Evolutionary conservation across 2,329 filamentous ascomycete species (phyloP).

Genomic region (Fonsecaea nubica): DNA sequence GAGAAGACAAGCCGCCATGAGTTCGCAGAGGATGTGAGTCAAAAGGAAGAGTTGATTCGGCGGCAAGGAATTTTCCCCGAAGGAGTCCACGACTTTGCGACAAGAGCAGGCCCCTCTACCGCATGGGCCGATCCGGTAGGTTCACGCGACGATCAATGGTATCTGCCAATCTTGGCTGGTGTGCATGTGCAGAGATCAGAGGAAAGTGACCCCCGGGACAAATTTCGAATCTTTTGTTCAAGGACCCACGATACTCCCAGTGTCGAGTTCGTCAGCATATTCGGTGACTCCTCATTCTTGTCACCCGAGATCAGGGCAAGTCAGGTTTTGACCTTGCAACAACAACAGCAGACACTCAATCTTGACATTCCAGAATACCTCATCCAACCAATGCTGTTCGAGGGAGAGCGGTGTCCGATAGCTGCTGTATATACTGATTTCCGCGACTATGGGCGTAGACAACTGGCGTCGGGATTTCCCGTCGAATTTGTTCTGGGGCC

Average conservation of each 20-base stretch:
- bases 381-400: slow-evolving; percentile 22
- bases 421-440: slow-evolving; percentile 26
- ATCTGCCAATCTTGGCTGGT: background rate
- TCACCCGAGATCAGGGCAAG: background rate
- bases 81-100: background rate
- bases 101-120: background rate
- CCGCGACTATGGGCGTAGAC: slow-evolving; percentile 22
- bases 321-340: background rate
- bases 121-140: background rate
- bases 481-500: slow-evolving; percentile 13
- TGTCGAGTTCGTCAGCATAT: slow-evolving; percentile 16
- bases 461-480: slow-evolving; percentile 20
- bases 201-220: slow-evolving; percentile 10
- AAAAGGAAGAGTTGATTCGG: slow-evolving; percentile 12
- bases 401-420: slow-evolving; percentile 24
- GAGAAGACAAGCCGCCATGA: slow-evolving; percentile 2
- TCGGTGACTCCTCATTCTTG: slow-evolving; percentile 10
- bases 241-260: slow-evolving; percentile 11
- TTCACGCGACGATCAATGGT: slow-evolving; percentile 10
- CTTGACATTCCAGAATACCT: slow-evolving; percentile 22
- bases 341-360: slow-evolving; percentile 1
- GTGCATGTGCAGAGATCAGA: background rate
- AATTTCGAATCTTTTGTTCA: slow-evolving; percentile 22
- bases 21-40: slow-evolving; percentile 13
- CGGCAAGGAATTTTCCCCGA: background rate